Conservation (phyloP, 2,329 filamentous ascomycete genomes). For the Albophoma yamanashiensis region DNA sequence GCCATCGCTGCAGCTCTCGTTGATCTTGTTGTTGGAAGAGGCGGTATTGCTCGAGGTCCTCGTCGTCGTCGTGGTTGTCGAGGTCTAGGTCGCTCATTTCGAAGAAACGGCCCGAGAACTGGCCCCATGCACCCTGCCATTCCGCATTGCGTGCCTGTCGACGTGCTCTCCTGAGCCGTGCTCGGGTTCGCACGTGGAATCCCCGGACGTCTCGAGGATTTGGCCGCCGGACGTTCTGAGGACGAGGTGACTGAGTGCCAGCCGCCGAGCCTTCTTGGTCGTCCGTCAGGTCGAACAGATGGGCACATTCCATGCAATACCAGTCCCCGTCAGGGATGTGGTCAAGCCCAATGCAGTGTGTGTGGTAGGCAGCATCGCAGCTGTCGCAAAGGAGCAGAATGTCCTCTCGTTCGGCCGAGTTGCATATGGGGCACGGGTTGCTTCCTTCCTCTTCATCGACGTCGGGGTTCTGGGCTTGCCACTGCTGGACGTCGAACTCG, state of each 20-base stretch:
- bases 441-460: constrained; percentile 54
- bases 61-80: constrained; percentile 40
- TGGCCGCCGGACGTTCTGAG: constrained; percentile 19
- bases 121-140: constrained; percentile 80
- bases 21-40: constrained; percentile 43
- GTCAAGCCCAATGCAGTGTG: constrained; percentile 80
- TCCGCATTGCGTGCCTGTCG: constrained; percentile 62
- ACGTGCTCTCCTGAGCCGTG: constrained; percentile 43
- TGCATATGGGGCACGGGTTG: constrained; percentile 75
- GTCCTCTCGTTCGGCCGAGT: constrained; percentile 69
- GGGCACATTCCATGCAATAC: constrained; percentile 81
- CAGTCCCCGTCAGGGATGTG: constrained; percentile 66
- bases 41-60: constrained; percentile 52
- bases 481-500: constrained; percentile 71
- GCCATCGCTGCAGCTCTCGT: constrained; percentile 62
- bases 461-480: constrained; percentile 62
- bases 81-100: constrained; percentile 39
- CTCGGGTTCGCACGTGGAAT: constrained; percentile 40
- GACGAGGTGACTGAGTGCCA: constrained; percentile 19
- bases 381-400: constrained; percentile 82
- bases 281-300: constrained; percentile 29
- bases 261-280: constrained; percentile 21
- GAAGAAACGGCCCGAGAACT: constrained; percentile 49
- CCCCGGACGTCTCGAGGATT: constrained; percentile 20
- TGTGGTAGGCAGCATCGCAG: constrained; percentile 84